These are phyloP conservation scores for Trametes sanguinea DNA, from an alignment of 768 basidiomycete species.

Conservation along the genomic window DNA sequence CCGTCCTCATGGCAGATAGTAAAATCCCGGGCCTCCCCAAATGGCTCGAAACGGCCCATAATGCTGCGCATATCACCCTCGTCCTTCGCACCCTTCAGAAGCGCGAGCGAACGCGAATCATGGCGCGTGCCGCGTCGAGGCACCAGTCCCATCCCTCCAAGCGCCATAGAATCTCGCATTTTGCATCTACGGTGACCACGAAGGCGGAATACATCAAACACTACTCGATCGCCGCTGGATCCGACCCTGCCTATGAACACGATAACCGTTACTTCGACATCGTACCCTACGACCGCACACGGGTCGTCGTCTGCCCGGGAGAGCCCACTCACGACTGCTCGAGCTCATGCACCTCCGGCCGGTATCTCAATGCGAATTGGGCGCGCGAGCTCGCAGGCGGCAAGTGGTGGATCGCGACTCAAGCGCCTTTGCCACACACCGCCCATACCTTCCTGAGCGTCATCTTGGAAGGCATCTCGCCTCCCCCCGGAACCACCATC, in stretches of 20 bases:
- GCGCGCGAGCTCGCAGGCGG: conserved; percentile 71
- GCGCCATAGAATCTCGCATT: conserved; percentile 23
- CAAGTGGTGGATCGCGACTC: conserved; percentile 85
- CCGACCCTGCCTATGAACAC: conserved; percentile 42
- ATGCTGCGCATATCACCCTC: conserved; percentile 28
- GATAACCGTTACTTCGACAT: conserved; percentile 76
- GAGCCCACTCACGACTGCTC: conserved; percentile 16
- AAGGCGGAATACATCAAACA: conserved; percentile 38
- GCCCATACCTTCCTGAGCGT: conserved; percentile 77
- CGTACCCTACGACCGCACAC: conserved; percentile 80
- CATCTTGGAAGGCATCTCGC: conserved; percentile 51
- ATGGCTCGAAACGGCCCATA: conserved; percentile 34
- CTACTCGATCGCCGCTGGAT: conserved; percentile 60
- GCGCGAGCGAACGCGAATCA: conserved; percentile 41
- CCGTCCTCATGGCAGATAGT: conserved; percentile 6
- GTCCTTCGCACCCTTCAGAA: conserved; percentile 40
- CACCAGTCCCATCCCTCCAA: conserved; percentile 27
- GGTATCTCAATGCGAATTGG: conserved; percentile 87
- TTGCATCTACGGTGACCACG: conserved; percentile 23
- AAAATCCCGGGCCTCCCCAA: conserved; percentile 11
- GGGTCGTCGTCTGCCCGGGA: conserved; percentile 51
- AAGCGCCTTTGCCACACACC: conserved; percentile 74
- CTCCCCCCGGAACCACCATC: conserved; percentile 25
- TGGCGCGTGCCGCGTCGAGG: conserved; percentile 33
- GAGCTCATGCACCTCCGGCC: conserved; percentile 30